Evolutionary conservation across 192 early-diverging fungal species (phyloP).

Genomic region (Coemansia sp.): DNA sequence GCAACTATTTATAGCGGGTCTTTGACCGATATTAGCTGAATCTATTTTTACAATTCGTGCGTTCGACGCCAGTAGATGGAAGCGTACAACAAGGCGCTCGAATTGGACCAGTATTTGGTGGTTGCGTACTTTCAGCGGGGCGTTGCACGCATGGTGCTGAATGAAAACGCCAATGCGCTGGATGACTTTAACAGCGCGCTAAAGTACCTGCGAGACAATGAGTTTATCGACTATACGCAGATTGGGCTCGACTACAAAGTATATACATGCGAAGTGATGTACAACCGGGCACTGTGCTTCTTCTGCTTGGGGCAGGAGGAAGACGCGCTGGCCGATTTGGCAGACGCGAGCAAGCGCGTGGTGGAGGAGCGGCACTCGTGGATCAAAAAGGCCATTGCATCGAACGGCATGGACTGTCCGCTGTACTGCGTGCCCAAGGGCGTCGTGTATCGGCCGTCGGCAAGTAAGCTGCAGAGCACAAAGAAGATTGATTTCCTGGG

Average conservation of each 20-base stretch:
- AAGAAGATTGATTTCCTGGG: conserved; percentile 78
- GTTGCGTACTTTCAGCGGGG: conserved; percentile 93
- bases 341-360: conserved; percentile 54
- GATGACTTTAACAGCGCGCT: conserved; percentile 80
- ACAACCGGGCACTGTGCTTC: conserved; percentile 85
- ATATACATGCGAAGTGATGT: conserved; percentile 84
- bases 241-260: conserved; percentile 90
- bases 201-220: conserved; percentile 77
- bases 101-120: conserved; percentile 83
- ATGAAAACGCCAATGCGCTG: conserved; percentile 69
- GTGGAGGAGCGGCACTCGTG: conserved; percentile 67
- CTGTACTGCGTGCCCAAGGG: conserved; percentile 79
- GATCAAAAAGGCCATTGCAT: conserved; percentile 64
- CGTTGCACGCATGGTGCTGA: conserved; percentile 73
- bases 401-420: conserved; percentile 61
- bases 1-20: conserved; percentile 21
- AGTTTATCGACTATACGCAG: conserved; percentile 93
- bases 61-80: conserved; percentile 59
- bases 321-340: conserved; percentile 69
- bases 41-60: neutral
- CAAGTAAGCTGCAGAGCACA: conserved; percentile 80
- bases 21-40: neutral
- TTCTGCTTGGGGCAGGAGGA: conserved; percentile 72
- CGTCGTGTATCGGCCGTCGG: conserved; percentile 79
- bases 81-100: conserved; percentile 71